These are phyloP conservation scores for Botrytis sinoallii DNA, from an alignment of 2,329 filamentous ascomycete species.

Conservation along the genomic window DNA sequence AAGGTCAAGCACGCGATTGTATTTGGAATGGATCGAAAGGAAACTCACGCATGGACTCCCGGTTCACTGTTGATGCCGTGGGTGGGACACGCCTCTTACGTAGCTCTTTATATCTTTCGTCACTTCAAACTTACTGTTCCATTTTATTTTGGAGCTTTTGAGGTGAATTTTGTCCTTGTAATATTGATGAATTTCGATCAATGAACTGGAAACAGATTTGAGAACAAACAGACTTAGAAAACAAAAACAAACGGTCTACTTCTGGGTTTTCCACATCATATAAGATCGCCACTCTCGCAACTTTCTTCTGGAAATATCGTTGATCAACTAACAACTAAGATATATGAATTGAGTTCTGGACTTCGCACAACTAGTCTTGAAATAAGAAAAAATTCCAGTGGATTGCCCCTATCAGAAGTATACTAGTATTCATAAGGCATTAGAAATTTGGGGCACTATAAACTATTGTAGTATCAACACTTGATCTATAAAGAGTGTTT, in stretches of 20 bases:
- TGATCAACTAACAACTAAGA: background rate
- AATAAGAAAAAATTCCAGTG: background rate
- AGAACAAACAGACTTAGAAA: background rate
- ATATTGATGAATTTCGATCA: background rate
- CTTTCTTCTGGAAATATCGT: background rate
- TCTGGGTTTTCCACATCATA: background rate
- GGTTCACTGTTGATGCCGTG: background rate
- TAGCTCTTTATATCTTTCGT: background rate
- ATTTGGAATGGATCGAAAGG: background rate
- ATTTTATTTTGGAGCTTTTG: background rate
- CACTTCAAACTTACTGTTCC: background rate
- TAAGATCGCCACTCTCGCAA: background rate
- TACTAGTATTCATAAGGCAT: background rate
- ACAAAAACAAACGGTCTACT: background rate
- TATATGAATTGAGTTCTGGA: background rate
- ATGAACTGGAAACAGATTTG: background rate
- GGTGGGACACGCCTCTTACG: too few relatives aligned
- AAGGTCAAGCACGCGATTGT: background rate
- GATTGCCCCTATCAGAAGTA: background rate
- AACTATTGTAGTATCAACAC: background rate
- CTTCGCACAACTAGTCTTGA: background rate
- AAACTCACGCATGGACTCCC: background rate
- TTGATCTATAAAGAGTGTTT: background rate
- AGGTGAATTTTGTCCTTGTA: too few relatives aligned
- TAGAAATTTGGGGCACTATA: background rate